Evolutionary conservation across 768 basidiomycete genomes (phyloP), one percentile per base, ranked within the genome.

Genomic region (Mycena filopes): DNA sequence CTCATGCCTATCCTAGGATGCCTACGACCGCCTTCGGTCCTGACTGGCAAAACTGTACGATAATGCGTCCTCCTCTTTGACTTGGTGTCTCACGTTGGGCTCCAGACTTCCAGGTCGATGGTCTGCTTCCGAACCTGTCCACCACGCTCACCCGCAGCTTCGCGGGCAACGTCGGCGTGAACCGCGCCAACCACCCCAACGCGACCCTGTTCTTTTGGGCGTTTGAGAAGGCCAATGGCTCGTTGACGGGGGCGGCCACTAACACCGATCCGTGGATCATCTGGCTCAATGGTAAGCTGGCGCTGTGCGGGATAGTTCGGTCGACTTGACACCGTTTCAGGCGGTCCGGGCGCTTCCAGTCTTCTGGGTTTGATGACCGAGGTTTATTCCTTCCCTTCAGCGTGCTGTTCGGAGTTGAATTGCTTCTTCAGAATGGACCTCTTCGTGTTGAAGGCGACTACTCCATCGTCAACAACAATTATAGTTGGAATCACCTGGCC

Each of bases 211-310:
- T 89, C 76, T 90, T 90, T 72, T 82, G 84, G 77, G 89, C 82
- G 13, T 88, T 88, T 66, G 89, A 91, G 69, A 86, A 84, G 47
- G 75, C 75, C 1, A 74, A 79, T n/a, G 88, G 86, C 11, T 89
- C 89, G 2, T 76, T 92, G 56, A 90, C 86, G 6, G 75, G 72
- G 6, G 73, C 60, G 1, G 47, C 57, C 23, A n/a, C 63, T 43
- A 67, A 70, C 16, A 60, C 67, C 13, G 80, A 87, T 31, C 90
- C 90, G 2, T 91, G 90, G 91, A 84, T 84, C 3, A 87, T 92
- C 40, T 92, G 90, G 90, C 75, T 92, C 23, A 90, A 90, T 65
- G 91, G 90, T 77, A 86, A 86, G 86, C 86, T 58, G 31, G 13
- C 29, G 55, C 23, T 13, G 36, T 25, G 55, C 38, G 29, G 29